Evolutionary conservation across 768 basidiomycete species (phyloP).

Genomic region (Gymnopilus dilepis): DNA sequence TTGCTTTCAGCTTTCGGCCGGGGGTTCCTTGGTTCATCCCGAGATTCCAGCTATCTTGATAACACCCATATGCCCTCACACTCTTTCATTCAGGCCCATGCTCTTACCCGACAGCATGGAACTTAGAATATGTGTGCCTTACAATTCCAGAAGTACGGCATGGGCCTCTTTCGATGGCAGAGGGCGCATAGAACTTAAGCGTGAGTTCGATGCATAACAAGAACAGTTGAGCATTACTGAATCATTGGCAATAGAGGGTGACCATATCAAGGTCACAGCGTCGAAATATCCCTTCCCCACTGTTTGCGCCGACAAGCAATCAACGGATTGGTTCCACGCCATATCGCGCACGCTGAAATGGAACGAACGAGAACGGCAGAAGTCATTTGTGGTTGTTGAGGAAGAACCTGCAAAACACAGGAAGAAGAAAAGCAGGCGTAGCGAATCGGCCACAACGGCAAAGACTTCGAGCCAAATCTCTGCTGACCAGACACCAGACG

Average conservation of each 20-base stretch:
- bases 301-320: constrained; percentile 96
- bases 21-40: constrained; percentile 96
- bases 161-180: constrained; percentile 99
- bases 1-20: constrained; percentile 77
- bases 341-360: constrained; percentile 97
- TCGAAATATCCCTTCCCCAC: constrained; percentile 99
- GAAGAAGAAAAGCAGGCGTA: constrained; percentile 34
- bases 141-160: constrained; percentile 96
- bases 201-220: constrained; percentile 49
- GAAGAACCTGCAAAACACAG: constrained; percentile 64
- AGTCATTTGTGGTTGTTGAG: constrained; percentile 98
- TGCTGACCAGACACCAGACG: constrained; percentile 41
- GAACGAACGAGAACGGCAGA: constrained; percentile 99
- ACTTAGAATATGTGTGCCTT: constrained; percentile 97
- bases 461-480: constrained; percentile 12
- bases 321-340: constrained; percentile 98
- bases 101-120: constrained; percentile 98
- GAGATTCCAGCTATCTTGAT: constrained; percentile 97
- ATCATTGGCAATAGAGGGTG: constrained; percentile 74
- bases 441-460: constrained; percentile 20
- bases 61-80: constrained; percentile 98
- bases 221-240: not conserved
- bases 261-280: constrained; percentile 98
- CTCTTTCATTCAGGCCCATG: constrained; percentile 98
- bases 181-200: constrained; percentile 93